Evolutionary conservation across 495 filamentous ascomycete species (phyloP).

Genomic region (Daldinia vernicosa): DNA sequence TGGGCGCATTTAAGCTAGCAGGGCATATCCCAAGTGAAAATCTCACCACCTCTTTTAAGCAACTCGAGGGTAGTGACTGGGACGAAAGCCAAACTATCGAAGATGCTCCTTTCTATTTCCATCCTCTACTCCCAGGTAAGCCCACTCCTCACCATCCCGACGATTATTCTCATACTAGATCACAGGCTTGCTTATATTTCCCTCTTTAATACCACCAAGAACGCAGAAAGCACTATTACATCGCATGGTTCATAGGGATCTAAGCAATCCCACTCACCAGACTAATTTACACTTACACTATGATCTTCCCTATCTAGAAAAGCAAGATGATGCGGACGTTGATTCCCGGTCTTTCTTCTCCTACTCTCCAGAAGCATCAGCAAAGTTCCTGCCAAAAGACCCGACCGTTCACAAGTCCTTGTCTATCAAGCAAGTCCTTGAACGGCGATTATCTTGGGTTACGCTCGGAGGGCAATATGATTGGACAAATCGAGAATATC

Average conservation of each 20-base stretch:
- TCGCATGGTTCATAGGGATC: constrained; percentile 79
- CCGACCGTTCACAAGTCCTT: constrained; percentile 73
- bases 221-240: constrained; percentile 74
- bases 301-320: constrained; percentile 71
- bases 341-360: constrained; percentile 57
- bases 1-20: constrained; percentile 47
- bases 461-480: constrained; percentile 95
- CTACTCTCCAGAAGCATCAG: constrained; percentile 46
- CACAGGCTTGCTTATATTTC: constrained; percentile 77
- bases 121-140: constrained; percentile 52
- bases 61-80: constrained; percentile 39
- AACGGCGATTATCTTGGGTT: constrained; percentile 87
- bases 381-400: constrained; percentile 71
- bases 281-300: constrained; percentile 91
- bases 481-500: constrained; percentile 87
- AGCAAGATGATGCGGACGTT: constrained; percentile 21
- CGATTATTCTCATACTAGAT: constrained; percentile 10
- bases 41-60: constrained; percentile 50
- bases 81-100: constrained; percentile 44
- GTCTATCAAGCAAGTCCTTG: constrained; percentile 68
- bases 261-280: constrained; percentile 75
- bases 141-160: background rate
- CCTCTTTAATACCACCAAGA: constrained; percentile 71
- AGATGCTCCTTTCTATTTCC: constrained; percentile 59
- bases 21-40: constrained; percentile 49